These are phyloP conservation scores for Asterochloris erici DNA, from an alignment of 139 green algal species.

Conservation along the genomic window DNA sequence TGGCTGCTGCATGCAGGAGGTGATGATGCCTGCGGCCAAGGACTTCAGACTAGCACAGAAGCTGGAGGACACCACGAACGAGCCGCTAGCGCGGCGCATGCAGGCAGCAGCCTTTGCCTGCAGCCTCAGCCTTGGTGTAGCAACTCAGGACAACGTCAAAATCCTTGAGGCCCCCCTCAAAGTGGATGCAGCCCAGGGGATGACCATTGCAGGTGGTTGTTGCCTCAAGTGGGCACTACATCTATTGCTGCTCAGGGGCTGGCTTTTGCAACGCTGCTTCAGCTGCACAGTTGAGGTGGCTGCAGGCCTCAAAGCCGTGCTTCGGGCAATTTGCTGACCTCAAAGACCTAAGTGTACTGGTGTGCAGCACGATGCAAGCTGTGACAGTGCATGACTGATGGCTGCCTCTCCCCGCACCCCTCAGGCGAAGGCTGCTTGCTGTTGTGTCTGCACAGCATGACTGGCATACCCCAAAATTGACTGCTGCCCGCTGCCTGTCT, in stretches of 20 bases:
- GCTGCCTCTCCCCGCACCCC: too few species aligned
- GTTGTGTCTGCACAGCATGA: too few species aligned
- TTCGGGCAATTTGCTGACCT: too few species aligned
- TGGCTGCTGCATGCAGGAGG: constrained; percentile 1
- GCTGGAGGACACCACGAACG: not conserved
- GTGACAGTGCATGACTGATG: too few species aligned
- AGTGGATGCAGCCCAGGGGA: not conserved
- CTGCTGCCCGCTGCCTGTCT: too few species aligned
- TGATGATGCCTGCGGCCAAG: not conserved
- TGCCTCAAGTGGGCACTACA: not conserved
- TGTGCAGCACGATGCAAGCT: too few species aligned
- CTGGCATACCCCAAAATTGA: too few species aligned
- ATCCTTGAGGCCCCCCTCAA: constrained; percentile 19
- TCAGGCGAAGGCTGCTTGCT: too few species aligned
- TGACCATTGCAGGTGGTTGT: constrained; percentile 9
- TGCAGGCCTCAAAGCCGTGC: too few species aligned
- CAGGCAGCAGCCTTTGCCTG: constrained; percentile 19
- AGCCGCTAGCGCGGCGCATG: not conserved
- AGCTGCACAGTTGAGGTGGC: too few species aligned
- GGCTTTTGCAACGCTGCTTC: not conserved
- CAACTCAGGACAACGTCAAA: constrained; percentile 10
- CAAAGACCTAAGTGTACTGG: too few species aligned
- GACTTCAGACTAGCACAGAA: not conserved
- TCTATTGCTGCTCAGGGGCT: not conserved
- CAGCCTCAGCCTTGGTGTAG: not conserved